A percentile compares a stretch with the other conserved stretches of the same genome.
phyloP scores from a whole-genome alignment of 2,329 filamentous ascomycete genomes.

The Colletotrichum cereale region DNA sequence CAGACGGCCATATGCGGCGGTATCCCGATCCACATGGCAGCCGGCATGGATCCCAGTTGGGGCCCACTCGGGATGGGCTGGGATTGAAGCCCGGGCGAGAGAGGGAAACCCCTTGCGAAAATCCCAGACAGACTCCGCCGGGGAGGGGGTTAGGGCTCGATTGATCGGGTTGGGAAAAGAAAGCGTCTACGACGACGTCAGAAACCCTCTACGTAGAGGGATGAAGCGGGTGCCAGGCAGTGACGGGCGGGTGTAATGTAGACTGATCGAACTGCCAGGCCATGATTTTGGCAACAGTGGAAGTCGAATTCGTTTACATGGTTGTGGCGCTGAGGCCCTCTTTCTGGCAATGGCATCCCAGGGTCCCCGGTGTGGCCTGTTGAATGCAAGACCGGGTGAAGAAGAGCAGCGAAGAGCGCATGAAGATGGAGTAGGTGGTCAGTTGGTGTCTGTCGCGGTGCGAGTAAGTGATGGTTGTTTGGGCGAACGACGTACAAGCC shows the following conservation, averaged over 20 bases:
- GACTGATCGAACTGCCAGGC: background rate
- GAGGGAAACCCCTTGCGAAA: constrained; percentile 21
- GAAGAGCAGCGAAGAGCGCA: no score
- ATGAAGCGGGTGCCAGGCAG: background rate
- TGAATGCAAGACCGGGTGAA: background rate
- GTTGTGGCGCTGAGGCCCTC: no score
- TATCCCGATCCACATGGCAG: constrained; percentile 1
- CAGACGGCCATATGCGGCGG: constrained; percentile 4
- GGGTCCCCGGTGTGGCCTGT: no score
- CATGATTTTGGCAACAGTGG: constrained; percentile 4
- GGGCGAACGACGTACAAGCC: constrained; percentile 14
- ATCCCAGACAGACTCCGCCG: constrained; percentile 22
- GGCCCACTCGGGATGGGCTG: background rate
- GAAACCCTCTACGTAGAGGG: background rate
- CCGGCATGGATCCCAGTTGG: background rate
- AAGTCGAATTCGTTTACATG: background rate
- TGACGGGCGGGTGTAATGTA: background rate
- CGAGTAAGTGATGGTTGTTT: background rate
- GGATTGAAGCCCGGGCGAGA: background rate
- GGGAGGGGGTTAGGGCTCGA: background rate
- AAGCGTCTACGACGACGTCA: constrained; percentile 9
- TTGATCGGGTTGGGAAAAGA: background rate
- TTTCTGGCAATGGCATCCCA: background rate
- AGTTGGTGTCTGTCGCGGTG: background rate
- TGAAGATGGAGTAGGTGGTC: background rate